Evolutionary conservation across 352 stramenopile species (phyloP), one percentile per base, ranked within the genome.

Genomic region (Peronospora destructor): DNA sequence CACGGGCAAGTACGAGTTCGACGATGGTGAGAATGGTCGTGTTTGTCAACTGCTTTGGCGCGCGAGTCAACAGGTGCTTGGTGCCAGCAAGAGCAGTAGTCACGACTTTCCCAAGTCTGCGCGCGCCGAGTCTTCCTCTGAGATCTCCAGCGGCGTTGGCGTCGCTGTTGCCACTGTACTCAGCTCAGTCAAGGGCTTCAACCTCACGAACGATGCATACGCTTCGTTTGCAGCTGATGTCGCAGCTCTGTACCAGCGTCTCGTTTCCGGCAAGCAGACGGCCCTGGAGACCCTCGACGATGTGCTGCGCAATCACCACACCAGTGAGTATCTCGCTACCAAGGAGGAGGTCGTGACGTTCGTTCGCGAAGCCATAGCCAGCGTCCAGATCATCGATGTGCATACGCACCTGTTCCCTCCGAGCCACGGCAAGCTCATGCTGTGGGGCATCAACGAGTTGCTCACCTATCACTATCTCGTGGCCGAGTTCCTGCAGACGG

Each of bases 391-490:
- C 19, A 65, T 71, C 39, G 57, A 74, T 25, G 66, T 97, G 41
- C 92, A 97, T 64, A 98, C 92, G 44, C 90, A 98, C 62, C 64
- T 97, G 21, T 90, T 97, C 44, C 92, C 92, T 34, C 86, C 89
- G 11, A 85, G 69, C 19, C 91, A 97, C 59, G 87, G 85, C 17
- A 67, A 83, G 42, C 71, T 97, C 32, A 96, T 94, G 76, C 77
- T 96, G 0, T 97, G 84, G 82, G 91, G 89, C 19, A 86, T 97
- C 37, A 88, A 98, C 65, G 89, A 96, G 55, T 64, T 98, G 32
- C 70, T 98, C 25, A 97, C 89, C 16, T 97, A 98, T 63, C 92
- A 98, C 68, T 98, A 98, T 63, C 66, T 98, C 6, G 89, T 98
- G 13, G 86, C 89, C 2, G 91, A 97, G 72, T 97, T 91, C 58